A percentile compares a stretch with the other conserved stretches of the same genome.
Evolutionary conservation across 2,329 filamentous ascomycete species (phyloP).

Genomic region (Septoria linicola): DNA sequence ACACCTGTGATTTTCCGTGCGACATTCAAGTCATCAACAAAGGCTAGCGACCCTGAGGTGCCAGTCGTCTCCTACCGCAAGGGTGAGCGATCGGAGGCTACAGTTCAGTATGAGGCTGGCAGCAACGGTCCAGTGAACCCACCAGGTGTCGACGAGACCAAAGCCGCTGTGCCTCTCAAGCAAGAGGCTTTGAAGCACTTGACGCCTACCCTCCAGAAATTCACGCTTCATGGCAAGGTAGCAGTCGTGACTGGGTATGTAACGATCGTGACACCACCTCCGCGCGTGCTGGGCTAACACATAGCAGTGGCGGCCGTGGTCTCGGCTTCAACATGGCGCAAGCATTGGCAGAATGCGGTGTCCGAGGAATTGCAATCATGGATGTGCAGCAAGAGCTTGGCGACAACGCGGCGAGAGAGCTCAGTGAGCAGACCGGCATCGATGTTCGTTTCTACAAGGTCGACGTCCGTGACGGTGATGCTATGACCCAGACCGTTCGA

Average conservation of each 20-base stretch:
- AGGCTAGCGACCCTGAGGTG: slow-evolving; percentile 32
- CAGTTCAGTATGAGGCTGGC: slow-evolving; percentile 29
- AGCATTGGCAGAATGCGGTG: slow-evolving; percentile 72
- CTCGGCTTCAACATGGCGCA: slow-evolving; percentile 78
- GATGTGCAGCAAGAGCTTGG: slow-evolving; percentile 75
- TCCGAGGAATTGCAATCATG: slow-evolving; percentile 71
- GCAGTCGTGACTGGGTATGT: slow-evolving; percentile 69
- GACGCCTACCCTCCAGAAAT: slow-evolving; percentile 66
- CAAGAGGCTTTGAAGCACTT: slow-evolving; percentile 50
- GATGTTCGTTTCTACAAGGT: slow-evolving; percentile 76
- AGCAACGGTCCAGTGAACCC: slow-evolving; percentile 35
- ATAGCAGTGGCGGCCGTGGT: slow-evolving; percentile 66
- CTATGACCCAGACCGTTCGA: slow-evolving; percentile 68
- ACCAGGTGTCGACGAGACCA: slow-evolving; percentile 36
- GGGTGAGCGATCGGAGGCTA: slow-evolving; percentile 35
- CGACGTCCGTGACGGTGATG: slow-evolving; percentile 69
- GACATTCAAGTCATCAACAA: slow-evolving; percentile 29
- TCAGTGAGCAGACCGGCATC: slow-evolving; percentile 70
- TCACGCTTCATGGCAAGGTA: slow-evolving; percentile 62
- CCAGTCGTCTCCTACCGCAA: slow-evolving; percentile 36
- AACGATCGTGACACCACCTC: background rate
- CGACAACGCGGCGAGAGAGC: slow-evolving; percentile 65
- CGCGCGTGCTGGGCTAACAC: slow-evolving; percentile 31
- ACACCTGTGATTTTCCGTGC: slow-evolving; percentile 25
- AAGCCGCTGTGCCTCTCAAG: slow-evolving; percentile 35